Evolutionary conservation across 495 filamentous ascomycete genomes (phyloP).

Genomic region (Glutinoglossum americanum): DNA sequence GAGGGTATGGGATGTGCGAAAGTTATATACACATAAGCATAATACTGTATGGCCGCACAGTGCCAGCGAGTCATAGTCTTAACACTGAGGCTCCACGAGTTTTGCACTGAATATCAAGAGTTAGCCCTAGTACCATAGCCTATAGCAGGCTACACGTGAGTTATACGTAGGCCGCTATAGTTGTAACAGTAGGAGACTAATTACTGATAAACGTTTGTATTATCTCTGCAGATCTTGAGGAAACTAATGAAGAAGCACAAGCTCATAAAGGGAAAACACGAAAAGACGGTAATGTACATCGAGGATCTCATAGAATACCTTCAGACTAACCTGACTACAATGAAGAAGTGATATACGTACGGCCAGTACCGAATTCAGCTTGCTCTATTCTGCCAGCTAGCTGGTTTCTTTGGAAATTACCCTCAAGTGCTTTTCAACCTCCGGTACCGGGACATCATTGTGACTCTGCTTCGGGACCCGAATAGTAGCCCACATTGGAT

Average conservation of each 20-base stretch:
- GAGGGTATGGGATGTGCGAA: no score
- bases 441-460: conserved; percentile 7
- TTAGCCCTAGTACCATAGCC: no score
- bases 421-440: conserved; percentile 14
- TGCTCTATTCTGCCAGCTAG: conserved; percentile 12
- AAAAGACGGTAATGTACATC: conserved; percentile 13
- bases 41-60: no score
- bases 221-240: no score
- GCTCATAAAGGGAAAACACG: background rate
- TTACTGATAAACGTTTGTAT: no score
- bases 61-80: no score
- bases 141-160: no score
- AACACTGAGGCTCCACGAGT: no score
- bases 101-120: no score
- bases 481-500: conserved; percentile 14
- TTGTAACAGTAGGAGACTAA: no score
- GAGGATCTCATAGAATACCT: conserved; percentile 14
- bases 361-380: conserved; percentile 13
- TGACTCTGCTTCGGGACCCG: conserved; percentile 14
- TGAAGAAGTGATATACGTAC: conserved; percentile 13
- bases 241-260: background rate
- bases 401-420: conserved; percentile 14
- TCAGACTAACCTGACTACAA: conserved; percentile 12
- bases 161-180: no score
- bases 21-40: no score